Base-by-base conservation (phyloP, 164 flowering plant genomes). In the Tetracentron sinense region DNA sequence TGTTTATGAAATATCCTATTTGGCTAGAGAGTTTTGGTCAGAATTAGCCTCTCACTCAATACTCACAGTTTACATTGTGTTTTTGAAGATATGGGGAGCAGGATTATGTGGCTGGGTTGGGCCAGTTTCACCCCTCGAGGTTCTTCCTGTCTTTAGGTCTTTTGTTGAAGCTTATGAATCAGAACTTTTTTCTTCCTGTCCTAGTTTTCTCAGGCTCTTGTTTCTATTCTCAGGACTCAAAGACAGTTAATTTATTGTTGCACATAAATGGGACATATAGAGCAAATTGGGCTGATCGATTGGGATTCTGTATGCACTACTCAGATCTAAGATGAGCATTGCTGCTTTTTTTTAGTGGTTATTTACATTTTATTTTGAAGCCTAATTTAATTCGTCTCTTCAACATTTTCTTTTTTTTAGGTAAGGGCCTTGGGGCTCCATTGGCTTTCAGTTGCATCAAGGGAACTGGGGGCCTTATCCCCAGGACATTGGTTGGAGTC, bases 241-340 rank as follows among this genome's bases (percentile, higher is more conserved):
- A 58, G 59, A 65, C 80, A 3, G 79, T 78, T 75, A 77, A 67
- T 71, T 76, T 88, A 61, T 26, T 54, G 30, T 62, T 92, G 81
- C 92, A 95, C 73, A 79, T 79, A 60, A 92, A 92, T 85, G 99
- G 98, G 63, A 90, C 97, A 16, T 92, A 84, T 64, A 79, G 97
- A 84, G 88, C 94, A 72, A 88, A 86, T 61, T 95, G 99, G 99
- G 91, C 96, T 70, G 96, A 85, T 63, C 82, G 85, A 21, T 69
- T 95, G 56, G 97, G 97, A 69, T 77, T 92, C 54, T 92, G 97
- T 92, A 79, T 73, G 86, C 60, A 35, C 33, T 54, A 3, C 64
- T 46, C 55, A 47, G 15, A 29, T 51, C 42, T 52, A 56, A 42
- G 28, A 28, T 57, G 4, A 48, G 44, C 19, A 23, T 47, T 66